phyloP scores from a whole-genome alignment of 352 stramenopile species.

The Phytophthora cryptogea region DNA sequence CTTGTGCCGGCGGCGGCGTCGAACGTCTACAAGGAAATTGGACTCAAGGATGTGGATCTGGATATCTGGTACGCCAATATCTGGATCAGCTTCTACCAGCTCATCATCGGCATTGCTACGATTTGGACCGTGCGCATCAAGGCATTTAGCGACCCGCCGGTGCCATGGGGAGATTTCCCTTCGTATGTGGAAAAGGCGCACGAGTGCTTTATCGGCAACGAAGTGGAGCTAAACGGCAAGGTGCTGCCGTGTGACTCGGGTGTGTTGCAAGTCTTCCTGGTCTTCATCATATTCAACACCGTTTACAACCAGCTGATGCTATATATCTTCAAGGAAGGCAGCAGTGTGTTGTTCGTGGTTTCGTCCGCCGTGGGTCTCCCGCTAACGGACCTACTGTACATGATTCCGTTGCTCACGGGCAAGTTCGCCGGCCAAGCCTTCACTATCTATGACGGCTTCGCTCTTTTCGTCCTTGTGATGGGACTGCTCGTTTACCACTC shows the following conservation, averaged over 20 bases:
- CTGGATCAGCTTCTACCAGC: slow-evolving; percentile 87
- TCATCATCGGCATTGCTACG: slow-evolving; percentile 66
- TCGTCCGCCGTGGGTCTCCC: slow-evolving; percentile 83
- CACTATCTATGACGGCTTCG: slow-evolving; percentile 89
- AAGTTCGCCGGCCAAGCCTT: slow-evolving; percentile 69
- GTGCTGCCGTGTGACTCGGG: slow-evolving; percentile 61
- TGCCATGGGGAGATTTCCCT: slow-evolving; percentile 73
- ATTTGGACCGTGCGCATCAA: slow-evolving; percentile 84
- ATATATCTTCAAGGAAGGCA: slow-evolving; percentile 90
- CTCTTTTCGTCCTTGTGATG: slow-evolving; percentile 87
- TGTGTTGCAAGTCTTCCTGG: slow-evolving; percentile 75
- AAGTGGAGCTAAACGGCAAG: slow-evolving; percentile 69
- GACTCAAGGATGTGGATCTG: slow-evolving; percentile 85
- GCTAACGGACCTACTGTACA: slow-evolving; percentile 85
- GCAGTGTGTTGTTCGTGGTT: slow-evolving; percentile 87
- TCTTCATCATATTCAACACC: slow-evolving; percentile 89
- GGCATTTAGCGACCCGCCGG: slow-evolving; percentile 78
- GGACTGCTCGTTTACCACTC: slow-evolving; percentile 88
- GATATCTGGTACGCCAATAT: slow-evolving; percentile 91
- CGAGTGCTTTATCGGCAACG: slow-evolving; percentile 75
- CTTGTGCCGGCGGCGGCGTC: slow-evolving; percentile 68
- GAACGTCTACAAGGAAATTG: slow-evolving; percentile 92
- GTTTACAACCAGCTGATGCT: slow-evolving; percentile 91
- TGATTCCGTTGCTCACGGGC: slow-evolving; percentile 80
- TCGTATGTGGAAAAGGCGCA: slow-evolving; percentile 72